phyloP scores from a whole-genome alignment of 345 rosid genomes.

The Rubroshorea leprosula region DNA sequence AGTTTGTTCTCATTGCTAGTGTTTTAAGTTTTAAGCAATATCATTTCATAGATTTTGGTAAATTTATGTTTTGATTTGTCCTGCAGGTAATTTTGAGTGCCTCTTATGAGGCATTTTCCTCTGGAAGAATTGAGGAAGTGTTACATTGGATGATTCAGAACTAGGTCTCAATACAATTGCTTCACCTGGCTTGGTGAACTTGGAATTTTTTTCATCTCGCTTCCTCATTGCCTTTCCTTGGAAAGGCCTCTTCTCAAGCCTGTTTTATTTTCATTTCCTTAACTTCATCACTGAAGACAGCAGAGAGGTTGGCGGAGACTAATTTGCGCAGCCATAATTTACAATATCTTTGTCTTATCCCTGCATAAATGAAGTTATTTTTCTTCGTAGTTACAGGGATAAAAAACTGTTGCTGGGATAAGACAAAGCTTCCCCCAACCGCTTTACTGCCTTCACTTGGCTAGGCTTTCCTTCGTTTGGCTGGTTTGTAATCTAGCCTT shows the following conservation, averaged over 20 bases:
- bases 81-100: slow-evolving; percentile 26
- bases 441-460: neutral
- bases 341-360: neutral
- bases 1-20: neutral
- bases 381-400: too few species aligned
- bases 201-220: slow-evolving; percentile 1
- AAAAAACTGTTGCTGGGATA: too few species aligned
- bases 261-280: neutral
- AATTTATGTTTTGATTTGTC: slow-evolving; percentile 6
- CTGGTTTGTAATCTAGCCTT: neutral
- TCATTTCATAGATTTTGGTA: neutral
- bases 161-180: slow-evolving; percentile 7
- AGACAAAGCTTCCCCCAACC: too few species aligned
- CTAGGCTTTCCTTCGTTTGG: slow-evolving; percentile 4
- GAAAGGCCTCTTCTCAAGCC: neutral
- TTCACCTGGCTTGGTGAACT: slow-evolving; percentile 16
- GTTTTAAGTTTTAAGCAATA: neutral
- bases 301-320: neutral
- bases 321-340: neutral
- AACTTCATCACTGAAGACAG: neutral
- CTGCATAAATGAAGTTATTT: too few species aligned
- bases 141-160: slow-evolving; percentile 9
- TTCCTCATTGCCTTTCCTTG: neutral
- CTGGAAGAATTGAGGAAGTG: slow-evolving; percentile 10
- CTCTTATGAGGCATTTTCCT: slow-evolving; percentile 13